Base-by-base conservation (phyloP, 257 asterid species). In the Hygrophila difformis region DNA sequence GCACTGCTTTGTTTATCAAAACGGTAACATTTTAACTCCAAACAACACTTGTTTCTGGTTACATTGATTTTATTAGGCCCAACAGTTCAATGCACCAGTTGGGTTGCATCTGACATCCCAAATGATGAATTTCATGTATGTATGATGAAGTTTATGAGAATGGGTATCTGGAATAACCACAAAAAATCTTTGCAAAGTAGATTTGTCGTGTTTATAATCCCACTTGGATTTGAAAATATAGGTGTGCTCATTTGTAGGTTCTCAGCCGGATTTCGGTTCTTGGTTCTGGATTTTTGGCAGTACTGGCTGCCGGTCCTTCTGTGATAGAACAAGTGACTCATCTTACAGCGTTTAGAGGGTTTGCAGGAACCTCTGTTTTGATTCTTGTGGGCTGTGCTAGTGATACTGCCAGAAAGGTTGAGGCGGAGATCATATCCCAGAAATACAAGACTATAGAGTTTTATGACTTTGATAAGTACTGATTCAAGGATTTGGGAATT, bases 311-410 rank as follows among this genome's bases (percentile, higher is more conserved):
- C 22, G 98, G 94, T 16, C 98, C 98, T 17, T 96, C 94, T 17
- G 80, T 86, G 56, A 69, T 85, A 33, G 98, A 89, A 65, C 98
- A 85, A 66, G 82, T 81, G 1, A 89, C 94, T 8, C 94, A 85
- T 59, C 85, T 89, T 56, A 73, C 96, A n/a, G 94, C 98, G 17
- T 89, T 89, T 49, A 74, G 88, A 53, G 96, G 96, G 39, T 85
- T 89, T 8, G 98, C 98, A 0, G 98, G 98, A 57, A 89, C 96
- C 3, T 89, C 98, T 0, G 92, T 89, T 55, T 88, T 89, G 44
- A 89, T 85, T 69, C 94, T 89, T 17, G 98, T 89, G 14, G 94
- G 98, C 22, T 89, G 96, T 65, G 98, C 98, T 1, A 85, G 94
- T 8, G 98, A 89, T 71, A 85, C 98, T 0, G 93, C 98, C 34